Conservation (phyloP, 192 early-diverging fungal genomes). For the Paraglomus occultum region DNA sequence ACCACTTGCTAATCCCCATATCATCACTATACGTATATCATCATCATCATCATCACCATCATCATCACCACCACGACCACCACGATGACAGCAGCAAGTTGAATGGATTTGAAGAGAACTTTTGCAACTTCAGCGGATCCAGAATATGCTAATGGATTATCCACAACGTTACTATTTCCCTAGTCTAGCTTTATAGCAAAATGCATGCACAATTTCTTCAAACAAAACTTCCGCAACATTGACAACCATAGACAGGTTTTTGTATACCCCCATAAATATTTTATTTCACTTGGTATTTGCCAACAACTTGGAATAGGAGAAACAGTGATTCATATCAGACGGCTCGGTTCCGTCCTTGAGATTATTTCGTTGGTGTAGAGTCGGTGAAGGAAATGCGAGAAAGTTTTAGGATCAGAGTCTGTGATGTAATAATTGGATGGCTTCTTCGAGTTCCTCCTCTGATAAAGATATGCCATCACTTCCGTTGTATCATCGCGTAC, state of each 20-base stretch:
- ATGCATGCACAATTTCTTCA: constrained; percentile 17
- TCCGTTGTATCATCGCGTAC: no score
- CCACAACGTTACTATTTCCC: constrained; percentile 18
- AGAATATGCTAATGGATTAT: constrained; percentile 5
- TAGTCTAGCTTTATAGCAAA: constrained; percentile 1
- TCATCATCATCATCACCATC: no score
- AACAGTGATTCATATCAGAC: not conserved
- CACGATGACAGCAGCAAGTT: not conserved
- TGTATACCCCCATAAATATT: constrained; percentile 1
- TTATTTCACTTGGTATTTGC: constrained; percentile 9
- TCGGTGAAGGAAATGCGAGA: constrained; percentile 1
- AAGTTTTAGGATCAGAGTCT: constrained; percentile 13
- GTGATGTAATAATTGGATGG: constrained; percentile 15
- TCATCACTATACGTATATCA: no score
- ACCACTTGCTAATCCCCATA: no score
- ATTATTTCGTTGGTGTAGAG: constrained; percentile 12
- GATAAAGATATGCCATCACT: no score
- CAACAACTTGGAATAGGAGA: constrained; percentile 9
- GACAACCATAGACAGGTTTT: constrained; percentile 2
- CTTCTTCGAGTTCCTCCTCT: constrained; percentile 1
- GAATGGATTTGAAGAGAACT: constrained; percentile 6
- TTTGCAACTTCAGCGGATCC: constrained; percentile 7
- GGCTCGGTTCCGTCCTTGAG: not conserved
- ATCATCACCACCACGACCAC: no score
- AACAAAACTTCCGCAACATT: constrained; percentile 17